phyloP scores from a whole-genome alignment of 768 basidiomycete species.

The Cystobasidium tubakii region DNA sequence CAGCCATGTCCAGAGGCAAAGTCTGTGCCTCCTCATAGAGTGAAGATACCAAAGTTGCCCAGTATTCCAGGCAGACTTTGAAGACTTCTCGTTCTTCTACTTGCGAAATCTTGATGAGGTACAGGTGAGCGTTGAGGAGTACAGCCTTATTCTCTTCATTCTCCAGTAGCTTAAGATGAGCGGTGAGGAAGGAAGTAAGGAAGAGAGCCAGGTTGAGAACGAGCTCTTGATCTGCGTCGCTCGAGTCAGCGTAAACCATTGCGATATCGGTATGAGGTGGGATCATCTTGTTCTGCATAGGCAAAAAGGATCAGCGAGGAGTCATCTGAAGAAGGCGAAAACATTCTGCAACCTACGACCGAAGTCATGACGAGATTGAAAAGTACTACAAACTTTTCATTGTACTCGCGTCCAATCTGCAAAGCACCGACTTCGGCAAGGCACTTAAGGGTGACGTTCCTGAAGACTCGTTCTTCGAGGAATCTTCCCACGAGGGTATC shows the following conservation, averaged over 20 bases:
- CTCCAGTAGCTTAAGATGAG: constrained; percentile 89
- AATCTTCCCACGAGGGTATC: constrained; percentile 84
- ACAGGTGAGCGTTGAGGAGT: constrained; percentile 89
- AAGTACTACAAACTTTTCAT: constrained; percentile 92
- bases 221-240: constrained; percentile 90
- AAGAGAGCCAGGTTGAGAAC: constrained; percentile 96
- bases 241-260: constrained; percentile 78
- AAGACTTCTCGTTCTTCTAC: constrained; percentile 98
- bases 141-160: constrained; percentile 83
- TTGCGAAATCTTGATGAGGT: constrained; percentile 96
- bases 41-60: constrained; percentile 89
- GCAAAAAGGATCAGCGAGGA: constrained; percentile 39
- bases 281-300: not conserved
- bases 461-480: constrained; percentile 91
- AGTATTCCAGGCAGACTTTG: constrained; percentile 98
- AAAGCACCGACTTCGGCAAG: constrained; percentile 92
- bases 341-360: constrained; percentile 57
- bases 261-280: constrained; percentile 60
- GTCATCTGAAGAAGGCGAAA: constrained; percentile 92
- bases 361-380: constrained; percentile 95
- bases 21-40: constrained; percentile 95
- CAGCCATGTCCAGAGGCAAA: constrained; percentile 70
- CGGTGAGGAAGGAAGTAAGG: constrained; percentile 89
- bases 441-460: constrained; percentile 93
- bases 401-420: constrained; percentile 91